phyloP scores from a whole-genome alignment of 345 rosid genomes.

The Syzygium grande region DNA sequence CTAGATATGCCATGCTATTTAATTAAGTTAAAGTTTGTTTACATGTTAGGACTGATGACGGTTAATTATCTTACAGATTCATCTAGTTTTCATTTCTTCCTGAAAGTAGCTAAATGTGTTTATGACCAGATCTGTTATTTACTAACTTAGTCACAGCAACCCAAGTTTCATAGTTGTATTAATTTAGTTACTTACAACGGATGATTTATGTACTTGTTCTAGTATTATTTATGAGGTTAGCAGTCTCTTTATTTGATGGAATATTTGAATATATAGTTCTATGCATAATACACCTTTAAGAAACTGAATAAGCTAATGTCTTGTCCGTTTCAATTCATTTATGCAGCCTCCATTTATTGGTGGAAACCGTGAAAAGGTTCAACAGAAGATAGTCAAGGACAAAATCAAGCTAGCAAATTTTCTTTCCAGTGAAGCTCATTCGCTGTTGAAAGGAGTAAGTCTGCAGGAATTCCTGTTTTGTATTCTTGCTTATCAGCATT shows the following conservation, averaged over 20 bases:
- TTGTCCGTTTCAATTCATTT: background rate
- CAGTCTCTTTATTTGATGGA: background rate
- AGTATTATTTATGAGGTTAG: background rate
- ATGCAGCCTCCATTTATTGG: slow-evolving; percentile 82
- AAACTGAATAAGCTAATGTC: background rate
- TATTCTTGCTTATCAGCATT: background rate
- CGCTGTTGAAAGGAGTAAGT: slow-evolving; percentile 73
- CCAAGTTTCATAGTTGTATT: background rate
- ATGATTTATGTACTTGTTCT: background rate
- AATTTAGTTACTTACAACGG: background rate
- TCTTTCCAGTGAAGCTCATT: slow-evolving; percentile 72
- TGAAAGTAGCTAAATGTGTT: background rate
- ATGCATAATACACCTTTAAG: background rate
- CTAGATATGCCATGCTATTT: background rate
- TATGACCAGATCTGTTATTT: background rate
- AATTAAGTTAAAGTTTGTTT: background rate
- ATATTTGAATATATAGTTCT: background rate
- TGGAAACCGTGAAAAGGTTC: slow-evolving; percentile 47
- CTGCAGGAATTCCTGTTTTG: background rate
- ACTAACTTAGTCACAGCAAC: background rate
- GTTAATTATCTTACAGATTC: background rate
- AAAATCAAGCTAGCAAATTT: slow-evolving; percentile 67
- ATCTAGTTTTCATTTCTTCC: background rate
- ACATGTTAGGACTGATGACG: background rate
- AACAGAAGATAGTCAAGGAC: slow-evolving; percentile 75